These are phyloP conservation scores for Didymella exigua DNA, from an alignment of 2,329 filamentous ascomycete species.

Conservation along the genomic window DNA sequence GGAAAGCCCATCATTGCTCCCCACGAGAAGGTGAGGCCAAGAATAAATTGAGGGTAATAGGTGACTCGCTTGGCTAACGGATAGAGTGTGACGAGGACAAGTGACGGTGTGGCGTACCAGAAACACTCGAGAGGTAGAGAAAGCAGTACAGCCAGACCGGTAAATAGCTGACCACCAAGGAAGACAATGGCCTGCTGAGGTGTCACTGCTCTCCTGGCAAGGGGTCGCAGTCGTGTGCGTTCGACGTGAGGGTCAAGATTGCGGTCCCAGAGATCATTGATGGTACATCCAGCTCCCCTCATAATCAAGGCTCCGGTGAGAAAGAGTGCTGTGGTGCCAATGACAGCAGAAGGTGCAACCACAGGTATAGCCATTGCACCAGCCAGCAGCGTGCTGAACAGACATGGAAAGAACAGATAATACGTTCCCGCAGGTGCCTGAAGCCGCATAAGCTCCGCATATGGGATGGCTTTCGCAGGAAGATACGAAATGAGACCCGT, in stretches of 20 bases:
- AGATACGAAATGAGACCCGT: conserved; percentile 73
- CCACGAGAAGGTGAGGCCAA: conserved; percentile 88
- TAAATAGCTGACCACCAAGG: conserved; percentile 74
- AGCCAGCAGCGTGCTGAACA: conserved; percentile 83
- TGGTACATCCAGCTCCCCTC: conserved; percentile 85
- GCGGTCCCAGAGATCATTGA: conserved; percentile 90
- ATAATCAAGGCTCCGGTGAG: conserved; percentile 79
- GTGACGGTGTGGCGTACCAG: conserved; percentile 76
- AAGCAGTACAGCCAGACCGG: conserved; percentile 74
- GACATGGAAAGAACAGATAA: conserved; percentile 84
- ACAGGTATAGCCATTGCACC: conserved; percentile 71
- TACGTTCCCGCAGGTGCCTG: conserved; percentile 83
- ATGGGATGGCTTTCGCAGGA: conserved; percentile 74
- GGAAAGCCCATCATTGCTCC: conserved; percentile 88
- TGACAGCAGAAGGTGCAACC: conserved; percentile 63
- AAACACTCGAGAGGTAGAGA: conserved; percentile 78
- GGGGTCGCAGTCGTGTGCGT: conserved; percentile 77
- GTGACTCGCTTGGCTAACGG: conserved; percentile 85
- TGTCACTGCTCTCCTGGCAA: conserved; percentile 77
- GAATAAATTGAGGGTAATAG: conserved; percentile 82
- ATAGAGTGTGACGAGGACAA: conserved; percentile 75
- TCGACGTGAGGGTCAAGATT: conserved; percentile 82
- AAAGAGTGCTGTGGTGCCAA: conserved; percentile 71
- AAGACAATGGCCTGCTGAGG: conserved; percentile 74
- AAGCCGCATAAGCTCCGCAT: conserved; percentile 79